Conservation (phyloP, 2,329 filamentous ascomycete genomes). For the Camptophora hylomeconis region DNA sequence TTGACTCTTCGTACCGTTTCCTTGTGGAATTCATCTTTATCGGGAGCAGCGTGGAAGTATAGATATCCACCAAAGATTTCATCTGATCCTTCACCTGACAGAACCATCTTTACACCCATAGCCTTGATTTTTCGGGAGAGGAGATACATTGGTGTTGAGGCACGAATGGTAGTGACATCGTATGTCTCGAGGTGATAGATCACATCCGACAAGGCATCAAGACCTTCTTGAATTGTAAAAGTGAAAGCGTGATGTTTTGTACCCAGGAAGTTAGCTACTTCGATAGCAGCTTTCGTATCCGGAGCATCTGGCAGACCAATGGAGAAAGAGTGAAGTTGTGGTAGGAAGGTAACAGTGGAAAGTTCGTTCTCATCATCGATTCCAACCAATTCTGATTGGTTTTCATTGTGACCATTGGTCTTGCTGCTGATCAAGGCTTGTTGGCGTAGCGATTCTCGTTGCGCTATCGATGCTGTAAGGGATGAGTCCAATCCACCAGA, state of each 20-base stretch:
- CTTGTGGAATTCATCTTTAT: slow-evolving; percentile 85
- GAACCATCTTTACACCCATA: slow-evolving; percentile 98
- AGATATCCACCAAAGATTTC: slow-evolving; percentile 98
- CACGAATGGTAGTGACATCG: slow-evolving; percentile 96
- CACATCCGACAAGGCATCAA: slow-evolving; percentile 92
- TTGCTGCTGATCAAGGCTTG: slow-evolving; percentile 39
- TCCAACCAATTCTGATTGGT: slow-evolving; percentile 63
- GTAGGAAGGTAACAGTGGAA: slow-evolving; percentile 78
- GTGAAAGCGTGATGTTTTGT: slow-evolving; percentile 98
- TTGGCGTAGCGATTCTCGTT: slow-evolving; percentile 74
- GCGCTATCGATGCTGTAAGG: slow-evolving; percentile 86
- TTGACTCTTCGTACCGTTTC: slow-evolving; percentile 91
- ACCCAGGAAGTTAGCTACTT: slow-evolving; percentile 92
- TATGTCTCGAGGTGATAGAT: slow-evolving; percentile 97
- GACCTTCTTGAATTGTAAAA: slow-evolving; percentile 92
- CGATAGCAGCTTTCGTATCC: slow-evolving; percentile 78
- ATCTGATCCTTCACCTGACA: slow-evolving; percentile 91
- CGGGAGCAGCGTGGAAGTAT: slow-evolving; percentile 91
- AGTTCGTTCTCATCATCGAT: slow-evolving; percentile 88
- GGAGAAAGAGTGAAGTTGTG: slow-evolving; percentile 96
- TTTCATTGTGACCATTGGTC: slow-evolving; percentile 32
- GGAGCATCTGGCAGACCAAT: slow-evolving; percentile 89
- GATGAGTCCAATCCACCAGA: slow-evolving; percentile 95
- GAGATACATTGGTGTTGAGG: slow-evolving; percentile 97
- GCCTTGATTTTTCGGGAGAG: slow-evolving; percentile 98